Evolutionary conservation across 2,329 filamentous ascomycete genomes (phyloP).

Genomic region (Talaromyces marneffei): DNA sequence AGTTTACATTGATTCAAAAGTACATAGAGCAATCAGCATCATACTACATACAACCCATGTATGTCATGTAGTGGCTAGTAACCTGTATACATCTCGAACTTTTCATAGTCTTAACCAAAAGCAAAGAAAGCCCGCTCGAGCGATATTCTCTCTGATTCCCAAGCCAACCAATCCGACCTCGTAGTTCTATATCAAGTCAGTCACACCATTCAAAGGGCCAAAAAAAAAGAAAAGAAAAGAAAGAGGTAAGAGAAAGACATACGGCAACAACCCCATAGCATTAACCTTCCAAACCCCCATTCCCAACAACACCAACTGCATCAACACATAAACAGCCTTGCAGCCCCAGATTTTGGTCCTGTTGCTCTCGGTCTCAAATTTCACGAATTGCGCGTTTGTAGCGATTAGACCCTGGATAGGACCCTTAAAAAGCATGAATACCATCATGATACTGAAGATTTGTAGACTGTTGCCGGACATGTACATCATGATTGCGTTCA

Average conservation of each 20-base stretch:
- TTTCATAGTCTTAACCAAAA: slow-evolving; percentile 33
- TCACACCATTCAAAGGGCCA: slow-evolving; percentile 23
- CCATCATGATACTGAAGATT: slow-evolving; percentile 99
- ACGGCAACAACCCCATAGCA: slow-evolving; percentile 90
- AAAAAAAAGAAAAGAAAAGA: too few species aligned
- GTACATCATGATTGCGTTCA: slow-evolving; percentile 99
- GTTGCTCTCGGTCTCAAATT: slow-evolving; percentile 79
- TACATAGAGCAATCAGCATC: background rate
- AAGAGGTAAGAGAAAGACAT: slow-evolving; percentile 42
- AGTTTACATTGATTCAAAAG: background rate
- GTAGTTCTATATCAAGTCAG: slow-evolving; percentile 61
- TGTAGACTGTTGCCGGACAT: slow-evolving; percentile 98
- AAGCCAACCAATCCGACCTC: slow-evolving; percentile 93
- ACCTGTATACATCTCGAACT: background rate
- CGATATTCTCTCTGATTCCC: slow-evolving; percentile 71
- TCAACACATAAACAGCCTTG: slow-evolving; percentile 80
- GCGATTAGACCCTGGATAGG: slow-evolving; percentile 77
- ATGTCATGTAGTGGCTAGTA: background rate
- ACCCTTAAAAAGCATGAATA: slow-evolving; percentile 97
- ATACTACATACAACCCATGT: background rate
- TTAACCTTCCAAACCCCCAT: slow-evolving; percentile 96
- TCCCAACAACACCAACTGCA: slow-evolving; percentile 76
- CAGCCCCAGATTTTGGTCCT: slow-evolving; percentile 68
- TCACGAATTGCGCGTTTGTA: slow-evolving; percentile 82
- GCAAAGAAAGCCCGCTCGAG: slow-evolving; percentile 62